Conservation (phyloP, 2,329 filamentous ascomycete genomes). For the Colletotrichum nymphaeae region DNA sequence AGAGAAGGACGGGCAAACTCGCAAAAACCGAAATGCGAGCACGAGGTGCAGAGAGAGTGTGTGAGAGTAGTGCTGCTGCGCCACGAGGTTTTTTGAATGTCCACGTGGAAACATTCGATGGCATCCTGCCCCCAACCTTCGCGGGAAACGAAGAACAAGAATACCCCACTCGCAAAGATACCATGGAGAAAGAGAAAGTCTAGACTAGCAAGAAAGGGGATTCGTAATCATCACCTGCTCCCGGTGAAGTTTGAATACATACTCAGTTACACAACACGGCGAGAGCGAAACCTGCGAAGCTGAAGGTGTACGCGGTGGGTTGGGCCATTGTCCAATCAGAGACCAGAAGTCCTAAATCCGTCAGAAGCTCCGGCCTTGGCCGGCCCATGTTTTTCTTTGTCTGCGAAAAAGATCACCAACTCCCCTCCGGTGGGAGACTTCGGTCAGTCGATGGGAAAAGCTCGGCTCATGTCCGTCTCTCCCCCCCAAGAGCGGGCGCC, state of each 20-base stretch:
- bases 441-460: background rate
- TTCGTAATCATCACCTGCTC: background rate
- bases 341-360: background rate
- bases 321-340: background rate
- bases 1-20: too few relatives aligned
- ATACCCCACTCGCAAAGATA: background rate
- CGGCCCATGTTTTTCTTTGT: slow-evolving; percentile 5
- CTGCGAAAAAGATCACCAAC: background rate
- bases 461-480: slow-evolving; percentile 4
- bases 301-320: too few relatives aligned
- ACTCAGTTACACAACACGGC: too few relatives aligned
- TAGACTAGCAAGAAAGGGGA: background rate
- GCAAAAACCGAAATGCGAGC: background rate
- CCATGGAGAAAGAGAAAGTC: background rate
- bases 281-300: too few relatives aligned
- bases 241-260: too few relatives aligned
- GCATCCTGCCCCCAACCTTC: background rate
- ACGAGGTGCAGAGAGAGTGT: background rate
- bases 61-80: background rate
- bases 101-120: background rate
- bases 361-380: slow-evolving; percentile 9
- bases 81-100: background rate
- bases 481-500: background rate
- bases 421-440: background rate
- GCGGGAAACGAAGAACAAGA: background rate